phyloP scores from a whole-genome alignment of 2,329 filamentous ascomycete species.

The Aspergillus bombycis region DNA sequence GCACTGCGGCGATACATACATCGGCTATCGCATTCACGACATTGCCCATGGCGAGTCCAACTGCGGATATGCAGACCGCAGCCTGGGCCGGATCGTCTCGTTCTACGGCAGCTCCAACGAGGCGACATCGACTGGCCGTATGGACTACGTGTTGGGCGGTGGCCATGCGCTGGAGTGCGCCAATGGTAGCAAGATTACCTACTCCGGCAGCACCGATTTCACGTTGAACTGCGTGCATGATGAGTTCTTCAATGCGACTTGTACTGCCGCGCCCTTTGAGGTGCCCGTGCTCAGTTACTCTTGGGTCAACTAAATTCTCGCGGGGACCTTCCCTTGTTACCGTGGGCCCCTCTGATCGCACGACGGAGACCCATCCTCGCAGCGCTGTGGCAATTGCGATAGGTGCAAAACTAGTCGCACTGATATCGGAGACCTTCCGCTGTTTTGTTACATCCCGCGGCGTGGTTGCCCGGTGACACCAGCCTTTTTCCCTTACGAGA shows the following conservation, averaged over 20 bases:
- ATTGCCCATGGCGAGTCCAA: slow-evolving; percentile 31
- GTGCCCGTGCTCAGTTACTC: slow-evolving; percentile 30
- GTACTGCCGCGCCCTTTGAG: slow-evolving; percentile 29
- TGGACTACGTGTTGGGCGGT: slow-evolving; percentile 30
- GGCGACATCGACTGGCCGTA: slow-evolving; percentile 19
- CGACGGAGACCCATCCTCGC: not conserved
- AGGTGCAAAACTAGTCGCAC: not conserved
- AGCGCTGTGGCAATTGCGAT: not conserved
- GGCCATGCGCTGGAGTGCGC: slow-evolving; percentile 31
- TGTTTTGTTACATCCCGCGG: not conserved
- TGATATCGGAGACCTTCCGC: not conserved
- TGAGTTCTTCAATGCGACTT: slow-evolving; percentile 32
- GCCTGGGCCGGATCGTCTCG: slow-evolving; percentile 27
- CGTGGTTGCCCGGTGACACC: not conserved
- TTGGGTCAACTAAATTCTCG: slow-evolving; percentile 21
- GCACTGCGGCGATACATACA: slow-evolving; percentile 31
- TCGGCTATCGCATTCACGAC: slow-evolving; percentile 34
- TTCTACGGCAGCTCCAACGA: slow-evolving; percentile 32
- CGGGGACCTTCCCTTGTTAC: not conserved
- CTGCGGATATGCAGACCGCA: slow-evolving; percentile 32
- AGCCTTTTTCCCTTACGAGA: not conserved
- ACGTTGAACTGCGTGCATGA: slow-evolving; percentile 28
- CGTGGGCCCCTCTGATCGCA: not conserved
- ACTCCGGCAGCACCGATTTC: slow-evolving; percentile 30
- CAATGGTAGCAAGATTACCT: slow-evolving; percentile 32